These are phyloP conservation scores for Trichoderma sp. DNA, from an alignment of 2,329 filamentous ascomycete genomes.

Conservation along the genomic window DNA sequence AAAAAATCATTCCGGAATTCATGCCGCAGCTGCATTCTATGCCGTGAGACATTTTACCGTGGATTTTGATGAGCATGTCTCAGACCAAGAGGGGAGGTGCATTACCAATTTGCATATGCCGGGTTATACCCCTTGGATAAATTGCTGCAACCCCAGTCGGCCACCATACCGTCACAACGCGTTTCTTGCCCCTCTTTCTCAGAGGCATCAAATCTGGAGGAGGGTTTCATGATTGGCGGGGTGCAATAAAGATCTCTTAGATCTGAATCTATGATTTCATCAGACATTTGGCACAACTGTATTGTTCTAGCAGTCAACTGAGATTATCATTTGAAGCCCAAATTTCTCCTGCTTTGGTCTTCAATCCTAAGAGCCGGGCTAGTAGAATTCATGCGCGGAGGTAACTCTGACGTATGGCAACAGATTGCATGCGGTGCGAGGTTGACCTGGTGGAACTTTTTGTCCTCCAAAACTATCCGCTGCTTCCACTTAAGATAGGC, in stretches of 20 bases:
- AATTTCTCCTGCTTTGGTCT: neutral
- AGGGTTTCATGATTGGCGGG: neutral
- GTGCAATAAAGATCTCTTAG: conserved; percentile 4
- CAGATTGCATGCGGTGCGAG: neutral
- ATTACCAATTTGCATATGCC: conserved; percentile 11
- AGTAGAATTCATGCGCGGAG: neutral
- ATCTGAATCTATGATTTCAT: neutral
- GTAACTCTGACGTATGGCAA: neutral
- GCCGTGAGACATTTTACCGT: conserved; percentile 13
- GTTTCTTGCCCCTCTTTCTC: neutral
- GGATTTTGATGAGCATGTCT: conserved; percentile 13
- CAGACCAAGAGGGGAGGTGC: conserved; percentile 13
- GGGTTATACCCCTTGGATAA: conserved; percentile 15
- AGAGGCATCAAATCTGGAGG: neutral
- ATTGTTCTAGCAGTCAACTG: neutral
- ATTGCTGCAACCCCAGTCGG: conserved; percentile 16
- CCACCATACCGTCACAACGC: neutral
- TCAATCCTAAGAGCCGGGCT: neutral
- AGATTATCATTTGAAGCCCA: neutral
- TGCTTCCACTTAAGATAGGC: neutral
- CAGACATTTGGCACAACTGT: neutral
- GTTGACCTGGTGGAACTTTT: conserved; percentile 9
- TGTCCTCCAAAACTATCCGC: neutral
- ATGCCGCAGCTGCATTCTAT: neutral
- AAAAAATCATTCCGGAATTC: neutral